phyloP scores from a whole-genome alignment of 129 eudicot genomes.

The Flaveria robusta region DNA sequence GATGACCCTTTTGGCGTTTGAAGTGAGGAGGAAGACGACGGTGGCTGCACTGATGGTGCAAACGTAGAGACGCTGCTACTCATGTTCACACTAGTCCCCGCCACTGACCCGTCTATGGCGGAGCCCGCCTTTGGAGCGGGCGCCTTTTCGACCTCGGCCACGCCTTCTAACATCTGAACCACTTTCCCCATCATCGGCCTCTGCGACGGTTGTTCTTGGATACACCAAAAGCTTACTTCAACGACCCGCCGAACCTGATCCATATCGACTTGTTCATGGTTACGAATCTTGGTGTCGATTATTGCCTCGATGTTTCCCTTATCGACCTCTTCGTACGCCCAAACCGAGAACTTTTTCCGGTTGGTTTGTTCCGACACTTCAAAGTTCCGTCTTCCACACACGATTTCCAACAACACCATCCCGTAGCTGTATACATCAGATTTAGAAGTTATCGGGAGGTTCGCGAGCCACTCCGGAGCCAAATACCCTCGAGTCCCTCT shows the following conservation, averaged over 20 bases:
- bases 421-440: constrained; percentile 84
- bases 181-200: constrained; percentile 96
- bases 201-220: constrained; percentile 83
- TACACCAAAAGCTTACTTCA: constrained; percentile 88
- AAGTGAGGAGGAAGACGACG: constrained; percentile 59
- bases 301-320: constrained; percentile 58
- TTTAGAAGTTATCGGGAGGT: constrained; percentile 81
- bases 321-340: constrained; percentile 91
- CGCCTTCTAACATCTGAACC: constrained; percentile 92
- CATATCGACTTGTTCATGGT: constrained; percentile 50
- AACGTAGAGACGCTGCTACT: constrained; percentile 62
- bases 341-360: constrained; percentile 63
- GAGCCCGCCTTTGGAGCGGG: constrained; percentile 73
- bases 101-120: constrained; percentile 48
- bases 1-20: constrained; percentile 55
- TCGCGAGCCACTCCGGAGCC: constrained; percentile 97
- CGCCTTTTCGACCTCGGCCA: constrained; percentile 62
- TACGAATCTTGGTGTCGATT: constrained; percentile 51
- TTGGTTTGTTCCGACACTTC: constrained; percentile 70
- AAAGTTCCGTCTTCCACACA: constrained; percentile 89
- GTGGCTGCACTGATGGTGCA: constrained; percentile 53
- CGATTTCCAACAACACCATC: constrained; percentile 90
- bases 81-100: constrained; percentile 44
- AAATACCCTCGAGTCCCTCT: constrained; percentile 92
- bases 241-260: constrained; percentile 64